Conservation (phyloP, 352 stramenopile species). For the Thraustochytrium sp. region DNA sequence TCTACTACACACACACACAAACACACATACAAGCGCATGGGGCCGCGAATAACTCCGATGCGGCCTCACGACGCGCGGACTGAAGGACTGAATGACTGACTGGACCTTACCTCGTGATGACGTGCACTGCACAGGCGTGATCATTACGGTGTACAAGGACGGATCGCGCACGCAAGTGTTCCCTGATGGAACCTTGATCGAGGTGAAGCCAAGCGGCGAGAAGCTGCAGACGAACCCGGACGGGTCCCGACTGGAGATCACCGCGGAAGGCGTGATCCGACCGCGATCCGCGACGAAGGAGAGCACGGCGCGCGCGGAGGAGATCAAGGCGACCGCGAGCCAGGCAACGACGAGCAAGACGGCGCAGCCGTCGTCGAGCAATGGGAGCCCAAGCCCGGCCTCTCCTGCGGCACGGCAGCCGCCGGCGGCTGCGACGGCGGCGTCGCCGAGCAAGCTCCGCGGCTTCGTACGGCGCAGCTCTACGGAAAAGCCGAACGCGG, state of each 20-base stretch:
- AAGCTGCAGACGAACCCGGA: constrained; percentile 31
- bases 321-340: not conserved
- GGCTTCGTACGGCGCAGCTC: not conserved
- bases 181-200: constrained; percentile 12
- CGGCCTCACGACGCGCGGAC: too few relatives aligned
- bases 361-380: not conserved
- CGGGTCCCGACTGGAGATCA: not conserved
- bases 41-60: too few relatives aligned
- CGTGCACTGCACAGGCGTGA: not conserved
- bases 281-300: not conserved
- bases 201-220: not conserved
- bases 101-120: too few relatives aligned
- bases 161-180: constrained; percentile 9
- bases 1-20: too few relatives aligned
- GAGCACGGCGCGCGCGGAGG: not conserved
- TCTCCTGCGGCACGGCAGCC: not conserved
- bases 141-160: not conserved
- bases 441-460: not conserved
- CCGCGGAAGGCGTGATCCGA: not conserved
- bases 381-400: not conserved
- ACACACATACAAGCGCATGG: too few relatives aligned
- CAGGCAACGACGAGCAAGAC: not conserved
- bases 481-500: not conserved
- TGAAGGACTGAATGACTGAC: too few relatives aligned
- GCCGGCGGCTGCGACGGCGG: not conserved